A percentile compares a stretch with the other conserved stretches of the same genome.
Evolutionary conservation across 495 filamentous ascomycete species (phyloP).

Genomic region (Neurospora sp.): DNA sequence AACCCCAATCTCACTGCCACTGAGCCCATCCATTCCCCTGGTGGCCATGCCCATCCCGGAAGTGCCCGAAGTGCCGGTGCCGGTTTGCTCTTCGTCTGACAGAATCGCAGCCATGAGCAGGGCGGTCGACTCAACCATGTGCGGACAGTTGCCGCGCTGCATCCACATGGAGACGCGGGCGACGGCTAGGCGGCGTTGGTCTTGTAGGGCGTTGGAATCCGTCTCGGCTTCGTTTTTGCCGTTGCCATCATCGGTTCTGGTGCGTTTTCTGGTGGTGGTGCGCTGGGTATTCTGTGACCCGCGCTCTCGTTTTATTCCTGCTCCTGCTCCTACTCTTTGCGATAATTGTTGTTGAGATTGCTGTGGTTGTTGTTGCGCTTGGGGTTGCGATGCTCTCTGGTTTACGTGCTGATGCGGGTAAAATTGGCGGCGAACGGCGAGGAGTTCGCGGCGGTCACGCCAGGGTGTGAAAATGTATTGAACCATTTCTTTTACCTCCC

Average conservation of each 20-base stretch:
- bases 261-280: neutral
- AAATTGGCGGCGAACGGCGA: slow-evolving; percentile 56
- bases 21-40: slow-evolving; percentile 28
- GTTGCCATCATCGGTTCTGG: neutral
- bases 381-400: neutral
- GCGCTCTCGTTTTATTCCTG: neutral
- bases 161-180: slow-evolving; percentile 45
- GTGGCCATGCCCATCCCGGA: slow-evolving; percentile 32
- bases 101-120: slow-evolving; percentile 65
- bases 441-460: slow-evolving; percentile 55
- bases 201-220: neutral
- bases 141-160: slow-evolving; percentile 65
- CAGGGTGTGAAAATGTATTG: slow-evolving; percentile 74
- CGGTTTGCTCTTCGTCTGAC: slow-evolving; percentile 46
- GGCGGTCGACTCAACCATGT: slow-evolving; percentile 74
- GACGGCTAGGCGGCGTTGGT: slow-evolving; percentile 27
- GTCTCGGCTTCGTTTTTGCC: neutral
- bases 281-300: neutral
- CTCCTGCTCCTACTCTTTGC: neutral
- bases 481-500: slow-evolving; percentile 40
- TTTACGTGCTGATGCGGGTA: slow-evolving; percentile 36
- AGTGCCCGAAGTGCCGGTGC: slow-evolving; percentile 6
- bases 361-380: neutral
- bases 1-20: neutral
- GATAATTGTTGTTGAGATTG: neutral